Base-by-base conservation (phyloP, 106 monocot species). In the Allium sativum region DNA sequence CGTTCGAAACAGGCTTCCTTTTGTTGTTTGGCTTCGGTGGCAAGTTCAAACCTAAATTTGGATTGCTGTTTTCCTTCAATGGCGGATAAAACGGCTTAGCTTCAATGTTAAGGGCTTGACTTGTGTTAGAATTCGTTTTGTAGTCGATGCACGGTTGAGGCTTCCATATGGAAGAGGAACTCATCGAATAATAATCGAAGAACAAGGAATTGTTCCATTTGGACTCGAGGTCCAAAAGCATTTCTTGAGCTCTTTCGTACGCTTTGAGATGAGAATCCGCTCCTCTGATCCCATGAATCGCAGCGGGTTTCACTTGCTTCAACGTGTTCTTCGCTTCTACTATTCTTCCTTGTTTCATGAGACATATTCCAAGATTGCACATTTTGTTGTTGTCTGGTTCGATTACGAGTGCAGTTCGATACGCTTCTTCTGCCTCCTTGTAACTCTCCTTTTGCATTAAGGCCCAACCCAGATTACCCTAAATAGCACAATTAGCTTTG, bases 401-500 rank as follows among this genome's bases (percentile, higher is more conserved):
- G 70, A 98, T 88, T 59, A 68, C 16, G 8, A 98, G 78, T 0
- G 96, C 96, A 53, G 61, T 68, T 14, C 85, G 74, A 70, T 98
- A 98, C 4, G 82, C 91, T 0, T 42, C 75, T 61, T 92, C 96
- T 0, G 91, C 96, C 53, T 92, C 84, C 0, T 58, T 51, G 76
- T 91, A 98, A 64, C 77, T 87, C 42, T 92, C 84, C 56, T 79
- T 79, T 66, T 98, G 96, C 96, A 98, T 98, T 54, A 92, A 72
- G 12, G 91, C 91, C 96, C 96, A 98, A 0, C 91, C 91, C 57
- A 98, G 51, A 52, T 98, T 98, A 8, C 96, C 91, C 86, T 90
- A 75, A 69, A 55, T 41, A 18, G 31, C 31, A 31, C 31, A 31
- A 31, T 31, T 19, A 56, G 10, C n/a, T 5, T 56, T 19, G 8